These are phyloP conservation scores for Pseudofabraea citricarpa DNA, from an alignment of 2,329 filamentous ascomycete species.

Conservation along the genomic window DNA sequence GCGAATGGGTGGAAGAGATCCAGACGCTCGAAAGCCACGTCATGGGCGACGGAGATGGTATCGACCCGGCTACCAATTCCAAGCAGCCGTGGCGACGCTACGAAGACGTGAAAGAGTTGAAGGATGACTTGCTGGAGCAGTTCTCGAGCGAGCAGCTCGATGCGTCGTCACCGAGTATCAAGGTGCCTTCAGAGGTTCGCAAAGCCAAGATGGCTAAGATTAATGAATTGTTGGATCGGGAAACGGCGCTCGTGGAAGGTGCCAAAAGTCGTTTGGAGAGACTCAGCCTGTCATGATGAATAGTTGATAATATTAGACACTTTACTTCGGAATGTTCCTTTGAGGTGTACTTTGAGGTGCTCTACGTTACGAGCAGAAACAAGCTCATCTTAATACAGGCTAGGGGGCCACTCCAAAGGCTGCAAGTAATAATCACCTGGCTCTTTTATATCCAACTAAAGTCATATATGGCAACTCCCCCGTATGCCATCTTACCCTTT, in stretches of 20 bases:
- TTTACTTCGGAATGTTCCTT: too few relatives aligned
- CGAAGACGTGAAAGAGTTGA: conserved; percentile 49
- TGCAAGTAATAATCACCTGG: too few relatives aligned
- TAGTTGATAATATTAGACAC: too few relatives aligned
- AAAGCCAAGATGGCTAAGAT: conserved; percentile 61
- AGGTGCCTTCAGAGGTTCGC: conserved; percentile 55
- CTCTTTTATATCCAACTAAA: too few relatives aligned
- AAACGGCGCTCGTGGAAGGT: conserved; percentile 64
- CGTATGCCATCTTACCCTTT: too few relatives aligned
- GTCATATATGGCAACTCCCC: too few relatives aligned
- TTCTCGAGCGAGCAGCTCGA: conserved; percentile 12
- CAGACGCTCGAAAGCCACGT: conserved; percentile 34
- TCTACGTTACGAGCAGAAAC: too few relatives aligned
- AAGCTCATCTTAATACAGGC: too few relatives aligned
- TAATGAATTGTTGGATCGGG: conserved; percentile 57
- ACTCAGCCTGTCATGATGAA: conserved; percentile 33
- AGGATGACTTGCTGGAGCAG: conserved; percentile 48
- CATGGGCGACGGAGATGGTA: conserved; percentile 10
- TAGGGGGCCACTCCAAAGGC: too few relatives aligned
- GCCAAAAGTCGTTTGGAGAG: conserved; percentile 58
- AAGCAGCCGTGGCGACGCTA: conserved; percentile 53
- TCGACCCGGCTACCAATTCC: conserved; percentile 1
- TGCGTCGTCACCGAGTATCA: conserved; percentile 11
- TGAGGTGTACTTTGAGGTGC: too few relatives aligned
- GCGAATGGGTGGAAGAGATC: conserved; percentile 53